These are phyloP conservation scores for Actinomortierella ambigua DNA, from an alignment of 371 early-diverging fungal species.

Conservation along the genomic window DNA sequence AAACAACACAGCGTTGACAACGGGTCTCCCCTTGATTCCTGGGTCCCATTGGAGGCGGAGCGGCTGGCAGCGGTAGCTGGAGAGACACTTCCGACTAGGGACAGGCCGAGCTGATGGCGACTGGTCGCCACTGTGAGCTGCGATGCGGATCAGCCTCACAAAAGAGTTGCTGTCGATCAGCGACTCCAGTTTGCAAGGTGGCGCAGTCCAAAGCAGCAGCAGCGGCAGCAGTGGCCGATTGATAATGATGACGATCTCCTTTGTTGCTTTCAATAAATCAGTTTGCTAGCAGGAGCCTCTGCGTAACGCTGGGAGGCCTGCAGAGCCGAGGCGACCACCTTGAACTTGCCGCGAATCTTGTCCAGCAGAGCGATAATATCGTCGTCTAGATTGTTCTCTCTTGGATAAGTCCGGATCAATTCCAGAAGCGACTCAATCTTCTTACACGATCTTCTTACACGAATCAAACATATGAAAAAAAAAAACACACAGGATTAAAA, in stretches of 20 bases:
- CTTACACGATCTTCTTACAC: slow-evolving; percentile 21
- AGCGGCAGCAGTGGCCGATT: no score
- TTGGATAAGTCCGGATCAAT: slow-evolving; percentile 58
- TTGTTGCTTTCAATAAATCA: slow-evolving; percentile 33
- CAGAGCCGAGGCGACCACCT: slow-evolving; percentile 59
- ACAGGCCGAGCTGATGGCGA: no score
- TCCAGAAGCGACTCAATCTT: slow-evolving; percentile 56
- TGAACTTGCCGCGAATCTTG: slow-evolving; percentile 66
- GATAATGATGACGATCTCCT: neutral
- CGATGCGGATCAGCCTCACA: no score
- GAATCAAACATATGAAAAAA: neutral
- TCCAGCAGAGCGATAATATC: slow-evolving; percentile 61
- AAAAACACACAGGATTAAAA: neutral
- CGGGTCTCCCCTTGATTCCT: no score
- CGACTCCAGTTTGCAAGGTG: no score
- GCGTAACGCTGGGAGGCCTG: slow-evolving; percentile 51
- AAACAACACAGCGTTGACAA: no score
- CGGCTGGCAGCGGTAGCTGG: no score
- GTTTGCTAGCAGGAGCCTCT: slow-evolving; percentile 37
- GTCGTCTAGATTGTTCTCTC: slow-evolving; percentile 58
- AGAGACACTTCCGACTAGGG: no score
- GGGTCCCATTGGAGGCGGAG: no score
- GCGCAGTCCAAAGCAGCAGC: no score
- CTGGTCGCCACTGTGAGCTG: no score
- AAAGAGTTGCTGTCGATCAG: no score